These are phyloP conservation scores for Theobroma cacao DNA, from an alignment of 345 rosid species.

Conservation along the genomic window DNA sequence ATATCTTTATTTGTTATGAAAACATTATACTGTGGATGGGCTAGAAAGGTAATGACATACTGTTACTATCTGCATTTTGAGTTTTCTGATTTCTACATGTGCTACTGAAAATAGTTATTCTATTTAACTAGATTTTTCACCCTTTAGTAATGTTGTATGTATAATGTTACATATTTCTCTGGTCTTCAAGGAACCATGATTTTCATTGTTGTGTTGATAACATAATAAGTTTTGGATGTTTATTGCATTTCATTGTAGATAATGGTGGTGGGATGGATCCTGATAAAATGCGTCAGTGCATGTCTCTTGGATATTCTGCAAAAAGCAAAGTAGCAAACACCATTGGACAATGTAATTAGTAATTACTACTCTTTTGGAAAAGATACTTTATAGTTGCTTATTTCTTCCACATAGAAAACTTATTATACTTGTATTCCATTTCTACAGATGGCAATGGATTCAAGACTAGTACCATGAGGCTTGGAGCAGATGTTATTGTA, in stretches of 20 bases:
- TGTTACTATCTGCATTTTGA: background rate
- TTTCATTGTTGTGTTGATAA: background rate
- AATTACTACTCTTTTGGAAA: background rate
- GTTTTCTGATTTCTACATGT: background rate
- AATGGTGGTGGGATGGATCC: conserved; percentile 98
- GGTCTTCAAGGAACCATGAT: background rate
- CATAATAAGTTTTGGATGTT: background rate
- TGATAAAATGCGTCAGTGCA: conserved; percentile 63
- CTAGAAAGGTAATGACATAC: background rate
- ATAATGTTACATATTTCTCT: background rate
- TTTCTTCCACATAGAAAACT: background rate
- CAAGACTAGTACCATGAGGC: conserved; percentile 98
- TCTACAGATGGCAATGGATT: conserved; percentile 90
- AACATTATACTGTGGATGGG: background rate
- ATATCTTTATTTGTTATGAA: no score
- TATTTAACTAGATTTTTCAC: background rate
- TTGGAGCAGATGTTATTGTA: conserved; percentile 98
- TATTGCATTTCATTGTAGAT: conserved; percentile 44
- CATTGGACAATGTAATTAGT: conserved; percentile 72
- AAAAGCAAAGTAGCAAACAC: conserved; percentile 68
- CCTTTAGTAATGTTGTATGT: background rate
- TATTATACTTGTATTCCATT: background rate
- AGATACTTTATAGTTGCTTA: background rate
- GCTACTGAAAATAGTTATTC: background rate
- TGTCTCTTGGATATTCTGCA: conserved; percentile 82